phyloP scores from a whole-genome alignment of 2,329 filamentous ascomycete genomes.

The Pseudogymnoascus sp. region DNA sequence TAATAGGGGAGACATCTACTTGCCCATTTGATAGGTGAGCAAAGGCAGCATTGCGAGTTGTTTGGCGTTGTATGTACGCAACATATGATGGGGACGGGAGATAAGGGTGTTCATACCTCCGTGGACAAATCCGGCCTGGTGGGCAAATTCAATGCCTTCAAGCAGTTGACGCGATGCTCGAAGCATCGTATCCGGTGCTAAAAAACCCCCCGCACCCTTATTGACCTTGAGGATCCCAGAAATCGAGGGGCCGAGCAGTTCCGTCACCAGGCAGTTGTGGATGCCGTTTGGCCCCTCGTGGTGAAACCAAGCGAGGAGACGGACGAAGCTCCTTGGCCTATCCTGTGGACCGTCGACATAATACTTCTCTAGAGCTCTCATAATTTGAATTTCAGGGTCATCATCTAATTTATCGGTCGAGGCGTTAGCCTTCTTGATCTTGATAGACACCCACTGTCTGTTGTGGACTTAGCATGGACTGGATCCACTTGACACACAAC shows the following conservation, averaged over 20 bases:
- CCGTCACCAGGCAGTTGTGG: constrained; percentile 38
- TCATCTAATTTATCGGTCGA: background rate
- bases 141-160: background rate
- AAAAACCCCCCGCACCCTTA: background rate
- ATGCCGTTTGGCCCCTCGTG: constrained; percentile 37
- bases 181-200: background rate
- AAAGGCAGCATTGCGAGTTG: background rate
- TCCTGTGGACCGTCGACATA: constrained; percentile 10
- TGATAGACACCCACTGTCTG: constrained; percentile 15
- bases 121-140: background rate
- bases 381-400: background rate
- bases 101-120: background rate
- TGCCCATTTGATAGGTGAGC: background rate
- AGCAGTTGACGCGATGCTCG: background rate
- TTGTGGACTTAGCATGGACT: background rate
- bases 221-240: background rate
- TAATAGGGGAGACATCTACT: background rate
- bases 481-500: background rate
- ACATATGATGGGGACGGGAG: background rate
- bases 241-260: constrained; percentile 16
- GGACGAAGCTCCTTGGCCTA: constrained; percentile 27
- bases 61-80: background rate
- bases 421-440: constrained; percentile 12
- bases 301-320: constrained; percentile 32
- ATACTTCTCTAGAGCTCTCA: background rate